Evolutionary conservation across 768 basidiomycete genomes (phyloP), one percentile per base, ranked within the genome.

Genomic region (Imleria badia): DNA sequence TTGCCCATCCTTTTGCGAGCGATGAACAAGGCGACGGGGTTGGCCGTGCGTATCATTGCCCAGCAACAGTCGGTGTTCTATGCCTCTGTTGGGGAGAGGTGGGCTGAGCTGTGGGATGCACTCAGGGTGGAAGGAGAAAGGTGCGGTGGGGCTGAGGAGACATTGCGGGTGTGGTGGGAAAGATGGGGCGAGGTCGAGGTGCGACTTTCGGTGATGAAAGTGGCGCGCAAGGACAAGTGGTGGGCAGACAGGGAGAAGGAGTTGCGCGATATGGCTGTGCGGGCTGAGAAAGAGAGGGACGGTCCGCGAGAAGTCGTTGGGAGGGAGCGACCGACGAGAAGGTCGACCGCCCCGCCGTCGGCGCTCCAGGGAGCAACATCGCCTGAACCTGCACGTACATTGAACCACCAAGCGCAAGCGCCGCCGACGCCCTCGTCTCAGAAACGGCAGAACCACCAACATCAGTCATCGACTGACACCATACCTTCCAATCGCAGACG

Each of bases 91-190:
- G 76, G 80, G 40, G 81, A 82, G 46, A 74, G 79, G 29, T 93
- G 91, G 91, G 79, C 76, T 2, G 85, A 84, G n/a, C 71, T 93
- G n/a, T 93, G 91, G 91, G 87, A 91, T 55, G 88, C 86, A 65
- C 71, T 89, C n/a, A 74, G 80, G 11, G 83, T 87, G 5, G 87
- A 88, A 19, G 85, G 84, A 2, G 85, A 87, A 72, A 69, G 80
- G 73, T 85, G 85, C 56, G 83, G 79, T 1, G 85, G 83, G 8
- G 78, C 78, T 6, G 78, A 77, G 10, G 90, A 91, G 74, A 92
- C 91, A 20, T 64, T 84, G 26, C 75, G 75, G 0, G 86, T 91
- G 11, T 93, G 91, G 90, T 75, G 77, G 64, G 73, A 75, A 36
- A 74, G 91, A 15, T 92, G 84, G 82, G 74, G 66, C 13, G 87